Percentiles rank a stretch among this genome's conserved stretches.
These are phyloP conservation scores for Citrullus amarus DNA, from an alignment of 306 rosid species.

Conservation along the genomic window DNA sequence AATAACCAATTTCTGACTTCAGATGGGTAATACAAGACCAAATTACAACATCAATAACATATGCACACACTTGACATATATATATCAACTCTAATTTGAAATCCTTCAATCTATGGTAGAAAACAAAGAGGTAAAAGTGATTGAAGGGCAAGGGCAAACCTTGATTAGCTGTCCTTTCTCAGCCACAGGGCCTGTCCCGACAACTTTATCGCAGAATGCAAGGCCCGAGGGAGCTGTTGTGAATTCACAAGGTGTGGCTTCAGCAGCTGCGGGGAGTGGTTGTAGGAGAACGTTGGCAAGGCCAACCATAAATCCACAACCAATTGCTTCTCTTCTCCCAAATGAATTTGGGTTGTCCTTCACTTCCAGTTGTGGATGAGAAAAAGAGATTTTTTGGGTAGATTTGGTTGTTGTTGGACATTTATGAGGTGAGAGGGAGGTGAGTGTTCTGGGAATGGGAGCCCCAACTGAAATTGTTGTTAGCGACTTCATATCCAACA, in stretches of 20 bases:
- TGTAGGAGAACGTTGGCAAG: constrained; percentile 18
- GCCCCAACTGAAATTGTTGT: constrained; percentile 19
- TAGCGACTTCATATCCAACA: constrained; percentile 32
- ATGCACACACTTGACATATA: too few relatives aligned
- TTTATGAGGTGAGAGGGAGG: neutral
- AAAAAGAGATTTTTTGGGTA: neutral
- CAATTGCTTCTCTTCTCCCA: constrained; percentile 17
- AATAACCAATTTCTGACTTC: neutral
- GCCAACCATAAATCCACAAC: constrained; percentile 34
- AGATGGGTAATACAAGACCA: too few relatives aligned
- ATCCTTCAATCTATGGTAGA: neutral
- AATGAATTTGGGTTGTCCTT: neutral
- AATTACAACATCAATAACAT: too few relatives aligned
- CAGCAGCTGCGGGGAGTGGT: constrained; percentile 4
- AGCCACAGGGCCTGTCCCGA: constrained; percentile 64
- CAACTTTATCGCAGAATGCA: constrained; percentile 66
- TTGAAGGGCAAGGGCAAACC: constrained; percentile 18
- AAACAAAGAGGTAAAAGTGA: neutral
- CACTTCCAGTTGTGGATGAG: neutral
- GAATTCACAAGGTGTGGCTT: constrained; percentile 41
- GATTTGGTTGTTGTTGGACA: neutral
- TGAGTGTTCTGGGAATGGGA: constrained; percentile 17
- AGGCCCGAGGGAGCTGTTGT: constrained; percentile 70
- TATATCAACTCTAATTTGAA: neutral
- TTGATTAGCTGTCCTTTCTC: constrained; percentile 72